Base-by-base conservation (phyloP, 805 yeast species). In the Metschnikowia kunwiensis region DNA sequence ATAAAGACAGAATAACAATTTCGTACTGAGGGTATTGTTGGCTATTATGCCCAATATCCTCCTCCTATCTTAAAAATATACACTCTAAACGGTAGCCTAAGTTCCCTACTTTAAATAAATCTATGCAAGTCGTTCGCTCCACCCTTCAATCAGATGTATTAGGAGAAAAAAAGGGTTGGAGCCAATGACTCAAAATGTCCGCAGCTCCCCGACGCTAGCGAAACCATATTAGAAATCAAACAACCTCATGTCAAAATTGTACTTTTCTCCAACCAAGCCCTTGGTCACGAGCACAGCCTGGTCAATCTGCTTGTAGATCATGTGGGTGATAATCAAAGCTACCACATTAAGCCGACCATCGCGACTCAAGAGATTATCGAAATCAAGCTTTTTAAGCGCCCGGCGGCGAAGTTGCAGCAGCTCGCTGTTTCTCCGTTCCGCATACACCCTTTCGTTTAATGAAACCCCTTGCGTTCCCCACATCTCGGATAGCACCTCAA, bases 241-340 rank as follows among this genome's bases (percentile, higher is more conserved):
- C 10, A 41, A 24, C 25, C 28, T 12, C n/a, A 17, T 11, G 23
- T 34, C 36, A 19, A 50, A 47, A 42, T 57, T 61, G 33, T 53
- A 63, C 40, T 55, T 55, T 30, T 63, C 68, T 9, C 68, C 67
- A 8, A 63, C 68, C 28, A 63, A 46, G 6, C 55, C 49, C 32
- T 61, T 63, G 18, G 57, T 52, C 11, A 52, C 40, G 6, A 61
- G 37, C 31, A 57, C 54, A 4, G 55, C 49, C 35, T 58, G 59
- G 42, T 63, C 68, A 3, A 61, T 31, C 15, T 57, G 45, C 27
- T 50, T 46, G 32, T 60, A 63, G 3, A 59, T 54, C 42, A 60
- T 37, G 40, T 63, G 68, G 5, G 52, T 50, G 24, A 59, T 43
- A 23, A 61, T 38, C 20, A 61, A 45, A 2, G 58, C 45, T 4